Evolutionary conservation across 306 rosid species (phyloP).

Genomic region (Vigna trinervia): DNA sequence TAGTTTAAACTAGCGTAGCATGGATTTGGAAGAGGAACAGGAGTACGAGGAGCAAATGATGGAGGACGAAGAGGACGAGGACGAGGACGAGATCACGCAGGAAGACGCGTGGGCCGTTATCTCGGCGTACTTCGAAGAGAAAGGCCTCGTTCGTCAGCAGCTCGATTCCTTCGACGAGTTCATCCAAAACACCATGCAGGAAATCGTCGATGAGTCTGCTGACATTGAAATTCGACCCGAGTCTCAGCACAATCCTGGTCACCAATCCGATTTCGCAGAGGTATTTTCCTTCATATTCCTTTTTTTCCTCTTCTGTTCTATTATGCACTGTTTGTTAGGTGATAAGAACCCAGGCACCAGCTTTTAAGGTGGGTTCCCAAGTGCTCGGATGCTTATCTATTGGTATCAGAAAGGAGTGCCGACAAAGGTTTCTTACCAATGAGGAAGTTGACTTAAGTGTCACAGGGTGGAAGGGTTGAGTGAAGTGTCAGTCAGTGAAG

Average conservation of each 20-base stretch:
- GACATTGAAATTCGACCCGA: conserved; percentile 98
- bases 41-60: conserved; percentile 76
- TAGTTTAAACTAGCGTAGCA: background rate
- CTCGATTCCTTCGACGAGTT: conserved; percentile 98
- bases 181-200: conserved; percentile 97
- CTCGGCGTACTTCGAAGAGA: conserved; percentile 95
- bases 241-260: conserved; percentile 96
- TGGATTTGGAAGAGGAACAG: conserved; percentile 76
- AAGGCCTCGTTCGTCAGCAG: conserved; percentile 92
- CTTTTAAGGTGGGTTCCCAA: too few relatives aligned
- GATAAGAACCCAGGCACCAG: too few relatives aligned
- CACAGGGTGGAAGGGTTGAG: too few relatives aligned
- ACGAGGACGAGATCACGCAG: conserved; percentile 87
- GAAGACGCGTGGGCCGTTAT: conserved; percentile 99
- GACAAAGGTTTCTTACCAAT: too few relatives aligned
- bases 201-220: conserved; percentile 92
- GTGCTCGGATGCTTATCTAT: too few relatives aligned
- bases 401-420: too few relatives aligned
- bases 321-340: background rate
- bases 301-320: background rate
- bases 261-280: conserved; percentile 92
- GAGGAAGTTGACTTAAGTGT: too few relatives aligned
- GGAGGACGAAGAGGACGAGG: conserved; percentile 61
- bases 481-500: too few relatives aligned
- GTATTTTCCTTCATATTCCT: conserved; percentile 35